Evolutionary conservation across 139 green algal species (phyloP).

Genomic region (Axilococcus clingmanii): DNA sequence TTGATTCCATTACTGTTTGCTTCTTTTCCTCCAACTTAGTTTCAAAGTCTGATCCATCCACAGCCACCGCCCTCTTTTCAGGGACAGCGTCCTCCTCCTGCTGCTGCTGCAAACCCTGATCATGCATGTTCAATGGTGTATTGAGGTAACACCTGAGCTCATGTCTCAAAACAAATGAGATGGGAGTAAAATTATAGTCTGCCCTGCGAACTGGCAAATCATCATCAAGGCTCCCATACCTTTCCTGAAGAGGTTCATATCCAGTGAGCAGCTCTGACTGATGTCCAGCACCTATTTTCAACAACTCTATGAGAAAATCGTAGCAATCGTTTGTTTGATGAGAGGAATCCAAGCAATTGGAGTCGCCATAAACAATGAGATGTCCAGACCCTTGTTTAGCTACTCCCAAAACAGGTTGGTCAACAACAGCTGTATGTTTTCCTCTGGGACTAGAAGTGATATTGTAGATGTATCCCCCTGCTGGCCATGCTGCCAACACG

Average conservation of each 20-base stretch:
- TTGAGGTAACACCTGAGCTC: constrained; percentile 36
- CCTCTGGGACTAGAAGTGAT: neutral
- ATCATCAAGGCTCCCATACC: neutral
- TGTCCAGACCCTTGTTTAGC: constrained; percentile 36
- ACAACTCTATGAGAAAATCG: constrained; percentile 38
- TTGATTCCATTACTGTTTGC: no score
- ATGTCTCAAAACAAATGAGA: constrained; percentile 44
- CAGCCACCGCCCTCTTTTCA: no score
- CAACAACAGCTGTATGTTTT: neutral
- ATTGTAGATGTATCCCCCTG: constrained; percentile 38
- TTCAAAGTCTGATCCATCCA: no score
- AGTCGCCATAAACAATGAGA: constrained; percentile 75
- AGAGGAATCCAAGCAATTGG: constrained; percentile 87
- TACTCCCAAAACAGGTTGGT: constrained; percentile 39
- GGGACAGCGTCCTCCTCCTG: no score
- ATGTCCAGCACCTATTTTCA: constrained; percentile 14
- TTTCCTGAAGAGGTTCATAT: neutral
- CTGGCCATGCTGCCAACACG: constrained; percentile 50
- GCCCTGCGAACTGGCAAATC: constrained; percentile 25
- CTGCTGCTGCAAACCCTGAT: no score
- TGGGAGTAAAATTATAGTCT: constrained; percentile 47
- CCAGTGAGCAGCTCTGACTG: constrained; percentile 1
- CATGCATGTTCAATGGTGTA: no score
- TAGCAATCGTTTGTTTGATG: constrained; percentile 54
- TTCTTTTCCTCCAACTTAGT: no score